A percentile compares a stretch with the other conserved stretches of the same genome.
Evolutionary conservation across 495 filamentous ascomycete genomes (phyloP).

Genomic region (Penicillium herquei): DNA sequence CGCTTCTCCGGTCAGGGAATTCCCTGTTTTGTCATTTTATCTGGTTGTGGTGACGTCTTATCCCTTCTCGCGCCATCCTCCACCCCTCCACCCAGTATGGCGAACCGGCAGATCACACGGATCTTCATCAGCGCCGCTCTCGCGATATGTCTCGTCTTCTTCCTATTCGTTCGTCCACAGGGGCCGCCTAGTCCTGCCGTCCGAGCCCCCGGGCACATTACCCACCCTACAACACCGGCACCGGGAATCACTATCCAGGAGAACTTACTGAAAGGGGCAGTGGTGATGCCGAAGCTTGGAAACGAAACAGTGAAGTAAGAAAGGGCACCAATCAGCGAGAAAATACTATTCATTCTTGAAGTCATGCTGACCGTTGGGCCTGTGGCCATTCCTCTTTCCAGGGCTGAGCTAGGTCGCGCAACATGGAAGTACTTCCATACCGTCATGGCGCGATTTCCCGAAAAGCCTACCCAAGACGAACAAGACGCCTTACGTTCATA

Average conservation of each 20-base stretch:
- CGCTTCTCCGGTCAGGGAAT: not conserved
- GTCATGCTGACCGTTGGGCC: slow-evolving; percentile 5
- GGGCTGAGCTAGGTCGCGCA: slow-evolving; percentile 83
- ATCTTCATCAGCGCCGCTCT: slow-evolving; percentile 38
- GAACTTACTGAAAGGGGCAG: slow-evolving; percentile 65
- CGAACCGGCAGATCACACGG: slow-evolving; percentile 42
- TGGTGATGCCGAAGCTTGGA: slow-evolving; percentile 84
- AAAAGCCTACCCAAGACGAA: slow-evolving; percentile 79
- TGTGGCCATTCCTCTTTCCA: slow-evolving; percentile 25
- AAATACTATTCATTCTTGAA: not conserved
- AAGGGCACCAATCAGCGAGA: not conserved
- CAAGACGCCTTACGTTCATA: slow-evolving; percentile 79
- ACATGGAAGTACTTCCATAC: slow-evolving; percentile 95
- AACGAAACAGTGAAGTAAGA: slow-evolving; percentile 79
- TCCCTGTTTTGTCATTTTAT: not conserved
- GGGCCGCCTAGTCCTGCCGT: slow-evolving; percentile 42
- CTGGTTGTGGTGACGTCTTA: not conserved
- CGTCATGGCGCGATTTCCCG: slow-evolving; percentile 90
- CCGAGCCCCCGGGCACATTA: slow-evolving; percentile 44
- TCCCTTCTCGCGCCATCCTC: not conserved
- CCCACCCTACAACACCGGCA: slow-evolving; percentile 22
- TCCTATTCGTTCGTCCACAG: slow-evolving; percentile 42
- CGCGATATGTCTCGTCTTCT: slow-evolving; percentile 35
- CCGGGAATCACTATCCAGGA: slow-evolving; percentile 28
- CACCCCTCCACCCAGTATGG: slow-evolving; percentile 26